These are phyloP conservation scores for Ramaria rubella DNA, from an alignment of 768 basidiomycete genomes.

Conservation along the genomic window DNA sequence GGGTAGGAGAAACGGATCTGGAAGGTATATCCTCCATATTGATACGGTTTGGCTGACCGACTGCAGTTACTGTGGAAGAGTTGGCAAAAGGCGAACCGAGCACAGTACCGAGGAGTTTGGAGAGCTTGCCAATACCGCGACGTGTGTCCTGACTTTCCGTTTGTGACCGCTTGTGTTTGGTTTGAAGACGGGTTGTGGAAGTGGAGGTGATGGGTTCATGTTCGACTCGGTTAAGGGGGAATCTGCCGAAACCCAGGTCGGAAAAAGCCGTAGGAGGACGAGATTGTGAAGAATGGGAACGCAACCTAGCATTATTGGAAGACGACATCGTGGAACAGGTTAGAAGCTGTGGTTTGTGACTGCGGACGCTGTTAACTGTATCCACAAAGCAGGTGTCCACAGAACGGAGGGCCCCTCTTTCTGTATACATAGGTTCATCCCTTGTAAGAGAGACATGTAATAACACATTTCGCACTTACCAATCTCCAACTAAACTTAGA, in stretches of 20 bases:
- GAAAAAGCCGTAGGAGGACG: not conserved
- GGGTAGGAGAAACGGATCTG: slow-evolving; percentile 39
- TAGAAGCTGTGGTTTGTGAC: too few species aligned
- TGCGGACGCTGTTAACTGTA: too few species aligned
- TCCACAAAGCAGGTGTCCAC: too few species aligned
- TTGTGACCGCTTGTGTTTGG: slow-evolving; percentile 1
- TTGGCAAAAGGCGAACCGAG: slow-evolving; percentile 29
- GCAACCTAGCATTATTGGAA: not conserved
- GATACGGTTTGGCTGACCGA: slow-evolving; percentile 16
- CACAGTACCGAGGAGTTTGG: slow-evolving; percentile 29
- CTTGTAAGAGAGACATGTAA: too few species aligned
- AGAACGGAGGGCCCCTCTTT: too few species aligned
- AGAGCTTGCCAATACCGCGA: slow-evolving; percentile 1
- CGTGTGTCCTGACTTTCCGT: slow-evolving; percentile 1
- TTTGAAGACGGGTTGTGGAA: slow-evolving; percentile 4
- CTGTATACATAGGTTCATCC: too few species aligned
- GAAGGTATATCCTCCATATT: slow-evolving; percentile 25
- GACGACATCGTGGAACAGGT: too few species aligned
- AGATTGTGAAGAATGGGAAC: not conserved
- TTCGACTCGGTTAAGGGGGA: not conserved
- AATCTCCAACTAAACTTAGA: too few species aligned
- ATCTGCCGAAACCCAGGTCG: not conserved
- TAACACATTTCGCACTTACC: too few species aligned
- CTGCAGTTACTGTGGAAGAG: slow-evolving; percentile 12
- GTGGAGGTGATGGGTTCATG: not conserved